These are phyloP conservation scores for Yamadazyma epiphylla DNA, from an alignment of 1,139 yeast species.

Conservation along the genomic window DNA sequence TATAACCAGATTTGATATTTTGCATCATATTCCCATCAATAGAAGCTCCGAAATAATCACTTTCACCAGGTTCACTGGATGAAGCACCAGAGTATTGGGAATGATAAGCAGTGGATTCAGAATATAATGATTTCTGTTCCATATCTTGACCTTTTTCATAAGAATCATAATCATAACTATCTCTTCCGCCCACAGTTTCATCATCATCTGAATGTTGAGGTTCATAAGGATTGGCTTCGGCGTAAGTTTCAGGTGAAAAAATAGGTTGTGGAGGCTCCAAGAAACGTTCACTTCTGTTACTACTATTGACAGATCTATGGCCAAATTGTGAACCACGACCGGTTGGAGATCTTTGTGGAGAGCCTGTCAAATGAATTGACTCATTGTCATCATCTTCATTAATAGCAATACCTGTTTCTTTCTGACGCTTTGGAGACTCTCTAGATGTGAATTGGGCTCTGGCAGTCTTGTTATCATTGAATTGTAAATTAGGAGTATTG, in stretches of 20 bases:
- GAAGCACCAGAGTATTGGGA: constrained; percentile 20
- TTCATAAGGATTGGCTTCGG: constrained; percentile 52
- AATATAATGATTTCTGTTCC: constrained; percentile 34
- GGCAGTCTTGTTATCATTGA: constrained; percentile 29
- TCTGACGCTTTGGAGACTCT: constrained; percentile 65
- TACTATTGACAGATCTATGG: constrained; percentile 25
- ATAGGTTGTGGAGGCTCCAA: constrained; percentile 64
- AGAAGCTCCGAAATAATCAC: constrained; percentile 41
- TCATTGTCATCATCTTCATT: constrained; percentile 32
- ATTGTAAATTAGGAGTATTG: constrained; percentile 17
- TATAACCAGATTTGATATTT: constrained; percentile 35
- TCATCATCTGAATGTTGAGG: constrained; percentile 7
- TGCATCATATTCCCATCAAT: constrained; percentile 47
- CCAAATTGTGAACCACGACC: constrained; percentile 23
- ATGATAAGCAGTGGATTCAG: constrained; percentile 38
- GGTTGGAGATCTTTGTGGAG: constrained; percentile 34
- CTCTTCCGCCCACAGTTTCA: constrained; percentile 11
- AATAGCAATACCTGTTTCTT: constrained; percentile 44
- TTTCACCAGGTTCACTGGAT: constrained; percentile 16
- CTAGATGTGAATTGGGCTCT: constrained; percentile 54
- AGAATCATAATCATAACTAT: constrained; percentile 31
- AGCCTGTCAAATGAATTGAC: constrained; percentile 19
- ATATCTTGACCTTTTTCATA: constrained; percentile 36
- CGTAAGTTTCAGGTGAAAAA: constrained; percentile 59
- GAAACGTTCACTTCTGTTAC: constrained; percentile 47